Evolutionary conservation across 2,329 filamentous ascomycete species (phyloP).

Genomic region (Thielaviopsis populi): DNA sequence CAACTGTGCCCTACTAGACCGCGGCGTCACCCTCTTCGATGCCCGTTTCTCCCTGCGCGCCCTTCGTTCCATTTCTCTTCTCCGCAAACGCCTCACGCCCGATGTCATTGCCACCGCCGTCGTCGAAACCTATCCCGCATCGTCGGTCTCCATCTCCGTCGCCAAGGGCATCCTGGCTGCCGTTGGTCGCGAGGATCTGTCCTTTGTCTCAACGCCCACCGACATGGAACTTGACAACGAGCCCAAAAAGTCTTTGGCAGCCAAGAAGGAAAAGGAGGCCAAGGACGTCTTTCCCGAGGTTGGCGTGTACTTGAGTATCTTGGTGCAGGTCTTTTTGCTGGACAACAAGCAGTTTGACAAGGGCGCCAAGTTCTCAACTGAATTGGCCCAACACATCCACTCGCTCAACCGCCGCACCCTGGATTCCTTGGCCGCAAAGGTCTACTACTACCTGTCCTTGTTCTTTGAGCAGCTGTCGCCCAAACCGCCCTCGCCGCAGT

Average conservation of each 20-base stretch:
- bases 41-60: conserved; percentile 88
- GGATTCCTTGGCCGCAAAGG: conserved; percentile 84
- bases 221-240: conserved; percentile 65
- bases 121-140: conserved; percentile 58
- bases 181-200: conserved; percentile 50
- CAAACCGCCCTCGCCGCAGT: conserved; percentile 75
- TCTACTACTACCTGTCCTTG: conserved; percentile 95
- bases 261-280: conserved; percentile 51
- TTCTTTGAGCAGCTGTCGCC: conserved; percentile 87
- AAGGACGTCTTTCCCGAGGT: conserved; percentile 77
- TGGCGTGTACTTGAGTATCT: conserved; percentile 75
- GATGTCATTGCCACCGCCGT: conserved; percentile 71
- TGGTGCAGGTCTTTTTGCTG: conserved; percentile 75
- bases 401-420: conserved; percentile 83
- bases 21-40: conserved; percentile 85
- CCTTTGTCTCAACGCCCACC: conserved; percentile 36
- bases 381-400: conserved; percentile 72
- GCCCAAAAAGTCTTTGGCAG: conserved; percentile 29
- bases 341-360: conserved; percentile 69
- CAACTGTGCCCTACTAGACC: conserved; percentile 83
- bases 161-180: conserved; percentile 56
- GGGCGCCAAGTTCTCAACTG: conserved; percentile 71
- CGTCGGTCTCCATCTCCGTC: conserved; percentile 43
- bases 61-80: conserved; percentile 83
- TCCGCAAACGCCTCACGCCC: conserved; percentile 77